Evolutionary conservation across 1,284 basidiomycete genomes (phyloP).

Genomic region (Omphalotus olearius): DNA sequence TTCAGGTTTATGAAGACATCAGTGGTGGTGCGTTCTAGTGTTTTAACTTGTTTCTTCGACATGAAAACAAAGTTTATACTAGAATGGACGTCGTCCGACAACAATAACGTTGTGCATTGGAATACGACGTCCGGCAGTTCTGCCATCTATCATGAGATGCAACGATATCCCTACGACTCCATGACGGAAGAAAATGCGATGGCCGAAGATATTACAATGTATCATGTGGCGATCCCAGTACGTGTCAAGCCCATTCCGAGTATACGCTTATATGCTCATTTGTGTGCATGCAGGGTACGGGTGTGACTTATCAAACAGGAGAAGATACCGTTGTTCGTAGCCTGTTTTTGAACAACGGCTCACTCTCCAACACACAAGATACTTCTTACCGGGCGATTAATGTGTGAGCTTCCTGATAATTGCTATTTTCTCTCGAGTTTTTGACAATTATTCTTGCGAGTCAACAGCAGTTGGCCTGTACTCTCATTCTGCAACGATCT

Average conservation of each 20-base stretch:
- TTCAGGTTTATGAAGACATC: constrained; percentile 12
- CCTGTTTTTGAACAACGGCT: constrained; percentile 38
- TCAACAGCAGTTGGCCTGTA: constrained; percentile 7
- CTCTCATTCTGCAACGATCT: constrained; percentile 4
- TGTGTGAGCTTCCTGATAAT: neutral
- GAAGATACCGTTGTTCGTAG: constrained; percentile 39
- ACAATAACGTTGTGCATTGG: constrained; percentile 4
- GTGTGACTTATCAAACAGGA: constrained; percentile 45
- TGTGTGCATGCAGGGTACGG: constrained; percentile 23
- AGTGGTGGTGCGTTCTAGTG: constrained; percentile 5
- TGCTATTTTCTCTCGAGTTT: too few species aligned
- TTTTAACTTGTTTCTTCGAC: neutral
- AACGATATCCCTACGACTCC: constrained; percentile 1
- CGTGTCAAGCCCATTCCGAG: neutral
- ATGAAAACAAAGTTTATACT: neutral
- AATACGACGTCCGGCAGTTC: constrained; percentile 4
- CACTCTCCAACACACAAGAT: constrained; percentile 38
- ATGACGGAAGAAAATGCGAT: constrained; percentile 4
- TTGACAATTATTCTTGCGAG: neutral
- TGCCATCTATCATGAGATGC: constrained; percentile 40
- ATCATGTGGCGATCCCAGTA: constrained; percentile 3
- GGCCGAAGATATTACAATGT: constrained; percentile 3
- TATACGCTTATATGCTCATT: too few species aligned
- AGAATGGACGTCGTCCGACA: constrained; percentile 12
- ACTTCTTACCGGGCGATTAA: constrained; percentile 34